Evolutionary conservation across 768 basidiomycete genomes (phyloP).

Genomic region (Leccinum pellstonianum): DNA sequence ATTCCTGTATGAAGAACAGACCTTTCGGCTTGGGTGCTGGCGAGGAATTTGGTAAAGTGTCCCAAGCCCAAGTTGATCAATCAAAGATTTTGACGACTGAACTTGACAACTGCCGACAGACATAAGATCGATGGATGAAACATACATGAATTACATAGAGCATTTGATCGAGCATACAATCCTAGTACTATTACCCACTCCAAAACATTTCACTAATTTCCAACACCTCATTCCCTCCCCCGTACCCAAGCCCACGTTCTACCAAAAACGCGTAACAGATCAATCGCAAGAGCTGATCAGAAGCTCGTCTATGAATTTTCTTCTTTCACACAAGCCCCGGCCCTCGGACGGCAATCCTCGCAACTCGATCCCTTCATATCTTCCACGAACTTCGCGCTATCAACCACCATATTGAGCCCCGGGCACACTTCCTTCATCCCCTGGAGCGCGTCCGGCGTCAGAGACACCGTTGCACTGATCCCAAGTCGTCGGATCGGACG

Average conservation of each 20-base stretch:
- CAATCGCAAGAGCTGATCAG: not conserved
- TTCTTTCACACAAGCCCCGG: not conserved
- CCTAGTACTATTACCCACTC: not conserved
- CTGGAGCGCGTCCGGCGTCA: not conserved
- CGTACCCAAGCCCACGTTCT: not conserved
- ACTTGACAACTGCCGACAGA: not conserved
- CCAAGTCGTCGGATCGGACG: not conserved
- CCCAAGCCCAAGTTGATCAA: not conserved
- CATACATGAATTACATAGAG: not conserved
- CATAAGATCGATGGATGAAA: not conserved
- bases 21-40: no score
- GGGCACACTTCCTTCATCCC: not conserved
- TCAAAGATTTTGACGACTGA: not conserved
- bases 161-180: not conserved
- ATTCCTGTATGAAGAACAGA: no score
- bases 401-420: not conserved
- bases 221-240: not conserved
- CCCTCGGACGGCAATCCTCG: not conserved
- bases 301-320: not conserved
- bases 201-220: not conserved
- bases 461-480: not conserved
- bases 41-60: no score
- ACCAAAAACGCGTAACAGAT: not conserved
- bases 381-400: not conserved
- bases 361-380: not conserved